Base-by-base conservation (phyloP, 2,329 filamentous ascomycete genomes). In the Pseudocercospora musae region DNA sequence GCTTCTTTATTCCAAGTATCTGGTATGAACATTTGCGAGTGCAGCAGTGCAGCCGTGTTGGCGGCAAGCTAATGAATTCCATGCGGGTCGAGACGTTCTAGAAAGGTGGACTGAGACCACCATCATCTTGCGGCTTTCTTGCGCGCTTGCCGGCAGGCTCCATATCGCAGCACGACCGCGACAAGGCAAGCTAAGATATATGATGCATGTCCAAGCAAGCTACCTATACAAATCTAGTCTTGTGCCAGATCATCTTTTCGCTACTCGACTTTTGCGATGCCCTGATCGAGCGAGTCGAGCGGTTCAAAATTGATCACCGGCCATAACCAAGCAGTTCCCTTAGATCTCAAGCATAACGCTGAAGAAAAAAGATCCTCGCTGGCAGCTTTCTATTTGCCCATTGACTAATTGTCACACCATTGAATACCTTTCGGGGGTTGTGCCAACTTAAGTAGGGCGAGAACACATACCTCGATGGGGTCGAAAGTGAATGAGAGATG, bases 391-490 rank as follows among this genome's bases (percentile, higher is more conserved):
- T 96, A 83, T 96, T 83, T 91, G 92, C 92, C 96, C 89, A 88
- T 87, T 90, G 92, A 96, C 92, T 95, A 88, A 93, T 95, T 88
- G 89, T 87, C 91, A 92, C 86, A 86, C 87, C 88, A 94, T 85
- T 85, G 89, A 84, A 59, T 42, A 71, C 72, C 56, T 66, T 40
- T 57, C 58, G 62, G 80, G 83, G 82, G 82, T 87, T 85, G 85
- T 92, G 91, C 85, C 91, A 96, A 95, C 92, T 96, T 90, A 96
- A 96, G 90, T 90, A 89, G 90, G 94, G 92, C 92, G 57, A 61
- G 27, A 44, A 55, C 10, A 11, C 7, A 15, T 49, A 62, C 44
- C 44, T 49, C 27, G 50, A 37, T 15, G 29, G 27, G 29, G 25
- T 42, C 10, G 42, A 44, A n/a, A 33, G 29, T 44, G 50, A 15